Base-by-base conservation (phyloP, 2,329 filamentous ascomycete genomes). In the Fusarium mundagurra region DNA sequence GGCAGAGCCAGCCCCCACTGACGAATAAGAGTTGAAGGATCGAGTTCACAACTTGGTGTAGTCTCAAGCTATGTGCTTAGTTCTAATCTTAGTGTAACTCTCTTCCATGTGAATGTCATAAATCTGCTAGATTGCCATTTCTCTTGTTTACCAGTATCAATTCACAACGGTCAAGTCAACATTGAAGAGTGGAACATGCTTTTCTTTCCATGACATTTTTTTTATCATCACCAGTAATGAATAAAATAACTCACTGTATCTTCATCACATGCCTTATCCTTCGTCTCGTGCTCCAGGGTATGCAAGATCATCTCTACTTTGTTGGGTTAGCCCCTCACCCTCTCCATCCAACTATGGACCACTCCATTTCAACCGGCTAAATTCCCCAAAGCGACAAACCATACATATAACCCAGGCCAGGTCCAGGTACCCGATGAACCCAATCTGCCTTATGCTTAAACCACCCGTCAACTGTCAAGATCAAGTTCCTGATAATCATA, bases 401-500 rank as follows among this genome's bases (percentile, higher is more conserved):
- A 20, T 53, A 65, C 47, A 27, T 27, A 24, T 45, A 29, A 29
- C 36, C 33, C 33, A n/a, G n/a, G n/a, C n/a, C n/a, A n/a, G n/a
- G n/a, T n/a, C 43, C 17, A 36, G 50, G 18, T 20, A 51, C 50
- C 31, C 31, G 22, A 24, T 10, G 18, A 61, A 61, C 41, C 22
- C 44, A 47, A 48, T 48, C 61, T n/a, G n/a, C n/a, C n/a, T n/a
- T 64, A 44, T 64, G 17, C 16, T 34, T 38, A 61, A 39, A 53
- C 16, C 14, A n/a, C 34, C 14, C 24, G 34, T 13, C 14, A 64
- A n/a, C 29, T 61, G 29, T 27, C 34, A 55, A 51, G 6, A 14
- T 43, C 64, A 64, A 67, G 36, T 68, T 69, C 48, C 48, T 69
- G 43, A 63, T 64, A 33, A 20, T 48, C 13, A 20, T 48, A 34